These are phyloP conservation scores for Xerocomellus intermedius DNA, from an alignment of 768 basidiomycete genomes.

Conservation along the genomic window DNA sequence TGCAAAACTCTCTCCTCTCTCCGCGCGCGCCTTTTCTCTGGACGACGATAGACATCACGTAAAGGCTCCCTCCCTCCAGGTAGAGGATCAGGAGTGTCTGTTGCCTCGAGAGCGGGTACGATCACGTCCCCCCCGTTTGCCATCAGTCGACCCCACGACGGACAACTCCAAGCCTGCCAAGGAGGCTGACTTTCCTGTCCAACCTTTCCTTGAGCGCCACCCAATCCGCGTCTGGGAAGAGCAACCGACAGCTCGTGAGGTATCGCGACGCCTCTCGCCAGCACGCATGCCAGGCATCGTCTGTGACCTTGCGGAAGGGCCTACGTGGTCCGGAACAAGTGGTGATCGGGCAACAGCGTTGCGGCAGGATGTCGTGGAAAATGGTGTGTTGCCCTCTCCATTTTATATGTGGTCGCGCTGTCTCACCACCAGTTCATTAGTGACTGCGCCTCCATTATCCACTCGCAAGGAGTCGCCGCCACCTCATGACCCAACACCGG, in stretches of 20 bases:
- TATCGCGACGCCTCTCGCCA: constrained; percentile 15
- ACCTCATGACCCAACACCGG: not conserved
- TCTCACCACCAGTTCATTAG: constrained; percentile 12
- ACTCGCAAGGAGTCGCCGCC: not conserved
- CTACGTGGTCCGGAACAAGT: not conserved
- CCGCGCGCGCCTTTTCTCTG: not conserved
- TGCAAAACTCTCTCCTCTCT: constrained; percentile 13
- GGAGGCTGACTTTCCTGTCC: not conserved
- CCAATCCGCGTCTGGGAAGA: constrained; percentile 32
- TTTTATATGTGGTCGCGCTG: not conserved
- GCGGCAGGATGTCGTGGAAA: constrained; percentile 1
- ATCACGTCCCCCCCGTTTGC: constrained; percentile 1
- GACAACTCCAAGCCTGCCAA: not conserved
- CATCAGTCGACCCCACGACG: not conserved
- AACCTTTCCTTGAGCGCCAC: constrained; percentile 13
- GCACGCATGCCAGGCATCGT: not conserved
- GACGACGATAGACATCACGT: constrained; percentile 7
- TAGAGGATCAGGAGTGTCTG: constrained; percentile 5
- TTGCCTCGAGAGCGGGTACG: constrained; percentile 4
- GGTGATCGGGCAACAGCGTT: not conserved
- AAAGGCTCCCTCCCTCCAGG: not conserved
- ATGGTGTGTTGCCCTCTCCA: constrained; percentile 6
- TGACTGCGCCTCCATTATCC: not conserved
- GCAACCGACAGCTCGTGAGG: constrained; percentile 8
- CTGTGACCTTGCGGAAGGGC: not conserved